Conservation (phyloP, 2,329 filamentous ascomycete species). For the Botryosphaeria dothidea region DNA sequence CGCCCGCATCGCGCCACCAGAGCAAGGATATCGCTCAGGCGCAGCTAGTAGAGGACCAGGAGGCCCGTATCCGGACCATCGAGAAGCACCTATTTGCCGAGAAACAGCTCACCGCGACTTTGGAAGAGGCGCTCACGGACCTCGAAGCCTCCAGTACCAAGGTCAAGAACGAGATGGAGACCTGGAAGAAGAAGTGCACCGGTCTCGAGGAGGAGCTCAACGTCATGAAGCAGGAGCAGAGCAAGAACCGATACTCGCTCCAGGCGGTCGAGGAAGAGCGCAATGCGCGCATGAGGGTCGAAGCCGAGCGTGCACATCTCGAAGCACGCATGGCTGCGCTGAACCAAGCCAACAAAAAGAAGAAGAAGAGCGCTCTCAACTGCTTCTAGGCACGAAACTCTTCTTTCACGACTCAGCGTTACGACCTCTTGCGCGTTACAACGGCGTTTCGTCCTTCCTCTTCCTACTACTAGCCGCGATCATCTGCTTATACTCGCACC, state of each 20-base stretch:
- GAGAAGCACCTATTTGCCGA: slow-evolving; percentile 96
- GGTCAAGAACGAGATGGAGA: slow-evolving; percentile 85
- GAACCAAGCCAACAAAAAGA: slow-evolving; percentile 88
- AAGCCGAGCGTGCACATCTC: slow-evolving; percentile 82
- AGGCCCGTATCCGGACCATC: slow-evolving; percentile 90
- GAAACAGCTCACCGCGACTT: slow-evolving; percentile 90
- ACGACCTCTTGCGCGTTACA: neutral
- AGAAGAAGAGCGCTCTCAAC: slow-evolving; percentile 93
- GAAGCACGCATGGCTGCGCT: slow-evolving; percentile 78
- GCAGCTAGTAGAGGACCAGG: slow-evolving; percentile 90
- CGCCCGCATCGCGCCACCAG: slow-evolving; percentile 67
- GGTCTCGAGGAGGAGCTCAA: slow-evolving; percentile 73
- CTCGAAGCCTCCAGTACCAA: slow-evolving; percentile 90
- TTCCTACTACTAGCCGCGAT: neutral
- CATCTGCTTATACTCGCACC: neutral
- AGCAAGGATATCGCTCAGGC: slow-evolving; percentile 79
- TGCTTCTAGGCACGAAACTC: slow-evolving; percentile 71
- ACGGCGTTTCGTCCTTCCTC: slow-evolving; percentile 3
- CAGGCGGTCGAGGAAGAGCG: slow-evolving; percentile 96
- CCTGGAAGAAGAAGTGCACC: slow-evolving; percentile 82
- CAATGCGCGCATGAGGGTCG: slow-evolving; percentile 85
- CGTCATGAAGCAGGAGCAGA: slow-evolving; percentile 61
- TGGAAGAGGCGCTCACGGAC: slow-evolving; percentile 94
- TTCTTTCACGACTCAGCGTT: neutral
- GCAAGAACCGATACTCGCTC: slow-evolving; percentile 64